Percentiles rank a stretch among this genome's conserved stretches.
Evolutionary conservation across 352 stramenopile species (phyloP).

Genomic region (Phytophthora palmivora): DNA sequence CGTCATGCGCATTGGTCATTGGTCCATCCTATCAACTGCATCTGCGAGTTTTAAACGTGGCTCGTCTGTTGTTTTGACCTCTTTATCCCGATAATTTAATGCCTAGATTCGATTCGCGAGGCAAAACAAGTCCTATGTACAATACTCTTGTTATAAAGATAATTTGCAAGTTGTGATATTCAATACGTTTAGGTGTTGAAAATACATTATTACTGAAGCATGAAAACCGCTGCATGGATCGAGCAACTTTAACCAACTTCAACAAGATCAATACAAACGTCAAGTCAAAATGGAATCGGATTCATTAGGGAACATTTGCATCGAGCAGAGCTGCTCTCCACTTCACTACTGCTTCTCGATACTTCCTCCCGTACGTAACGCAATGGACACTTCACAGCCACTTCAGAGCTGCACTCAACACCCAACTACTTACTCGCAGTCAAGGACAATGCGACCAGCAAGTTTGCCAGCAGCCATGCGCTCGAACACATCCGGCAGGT

Average conservation of each 20-base stretch:
- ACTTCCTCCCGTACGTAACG: constrained; percentile 11
- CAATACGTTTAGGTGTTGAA: background rate
- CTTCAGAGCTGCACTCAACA: constrained; percentile 10
- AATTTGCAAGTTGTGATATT: background rate
- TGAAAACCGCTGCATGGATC: background rate
- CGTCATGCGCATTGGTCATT: constrained; percentile 8
- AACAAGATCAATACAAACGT: constrained; percentile 13
- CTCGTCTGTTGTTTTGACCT: constrained; percentile 9
- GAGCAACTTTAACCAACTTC: constrained; percentile 25
- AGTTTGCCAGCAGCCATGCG: constrained; percentile 53
- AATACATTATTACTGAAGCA: constrained; percentile 9
- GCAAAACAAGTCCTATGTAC: too few relatives aligned
- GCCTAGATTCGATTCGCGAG: too few relatives aligned
- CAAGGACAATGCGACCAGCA: constrained; percentile 52
- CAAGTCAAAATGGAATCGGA: constrained; percentile 21
- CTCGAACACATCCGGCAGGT: constrained; percentile 52
- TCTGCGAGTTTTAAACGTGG: background rate
- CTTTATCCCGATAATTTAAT: constrained; percentile 3
- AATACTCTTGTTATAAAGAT: too few relatives aligned
- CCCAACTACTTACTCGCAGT: constrained; percentile 12
- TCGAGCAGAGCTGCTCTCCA: constrained; percentile 30
- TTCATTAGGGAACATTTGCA: constrained; percentile 19
- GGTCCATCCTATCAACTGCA: constrained; percentile 20
- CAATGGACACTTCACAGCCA: constrained; percentile 19
- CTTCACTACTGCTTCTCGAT: constrained; percentile 34